phyloP scores from a whole-genome alignment of 192 early-diverging fungal species.

The Coemansia sp. region DNA sequence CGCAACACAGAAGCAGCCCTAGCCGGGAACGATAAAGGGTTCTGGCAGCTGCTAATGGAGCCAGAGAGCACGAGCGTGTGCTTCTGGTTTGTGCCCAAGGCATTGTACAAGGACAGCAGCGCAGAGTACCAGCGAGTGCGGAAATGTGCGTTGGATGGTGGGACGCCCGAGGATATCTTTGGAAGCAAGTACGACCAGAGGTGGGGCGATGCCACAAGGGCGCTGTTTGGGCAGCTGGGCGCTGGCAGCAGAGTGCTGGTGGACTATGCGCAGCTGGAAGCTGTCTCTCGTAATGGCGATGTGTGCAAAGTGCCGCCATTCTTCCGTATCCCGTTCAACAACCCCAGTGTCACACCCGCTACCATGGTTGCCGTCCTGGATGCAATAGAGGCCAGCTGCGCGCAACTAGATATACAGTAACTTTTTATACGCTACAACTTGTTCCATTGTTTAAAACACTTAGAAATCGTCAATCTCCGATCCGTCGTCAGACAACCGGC shows the following conservation, averaged over 20 bases:
- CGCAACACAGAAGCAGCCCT: constrained; percentile 17
- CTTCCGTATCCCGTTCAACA: constrained; percentile 73
- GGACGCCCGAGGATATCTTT: neutral
- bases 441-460: neutral
- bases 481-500: constrained; percentile 29
- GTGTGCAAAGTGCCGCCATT: constrained; percentile 58
- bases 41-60: constrained; percentile 48
- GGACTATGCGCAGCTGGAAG: constrained; percentile 63
- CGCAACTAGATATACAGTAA: neutral
- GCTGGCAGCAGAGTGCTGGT: constrained; percentile 62
- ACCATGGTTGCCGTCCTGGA: constrained; percentile 56
- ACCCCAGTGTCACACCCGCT: constrained; percentile 55
- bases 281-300: neutral
- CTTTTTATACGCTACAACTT: too few relatives aligned
- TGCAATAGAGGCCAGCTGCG: constrained; percentile 59
- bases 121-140: neutral
- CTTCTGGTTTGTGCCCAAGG: constrained; percentile 72
- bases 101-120: neutral
- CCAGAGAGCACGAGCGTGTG: constrained; percentile 57
- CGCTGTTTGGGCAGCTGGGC: constrained; percentile 44
- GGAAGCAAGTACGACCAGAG: constrained; percentile 1
- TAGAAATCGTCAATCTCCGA: constrained; percentile 42
- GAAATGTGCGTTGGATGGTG: neutral
- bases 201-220: constrained; percentile 32
- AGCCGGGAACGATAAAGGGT: too few relatives aligned